Conservation (phyloP, 2,329 filamentous ascomycete species). For the Didymella exigua region DNA sequence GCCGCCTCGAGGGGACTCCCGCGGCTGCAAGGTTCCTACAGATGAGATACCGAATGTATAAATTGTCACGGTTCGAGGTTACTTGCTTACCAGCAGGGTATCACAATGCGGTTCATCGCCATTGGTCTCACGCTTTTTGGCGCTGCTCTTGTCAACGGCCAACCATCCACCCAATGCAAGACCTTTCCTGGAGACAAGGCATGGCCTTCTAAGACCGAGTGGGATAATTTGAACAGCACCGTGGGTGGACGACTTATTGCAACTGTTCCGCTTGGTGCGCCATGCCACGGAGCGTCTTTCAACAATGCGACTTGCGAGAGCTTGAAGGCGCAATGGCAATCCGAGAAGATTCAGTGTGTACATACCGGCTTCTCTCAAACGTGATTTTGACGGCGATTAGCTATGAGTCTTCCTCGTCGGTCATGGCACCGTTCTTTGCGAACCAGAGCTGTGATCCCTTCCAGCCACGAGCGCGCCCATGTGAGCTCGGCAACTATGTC, state of each 20-base stretch:
- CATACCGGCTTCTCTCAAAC: background rate
- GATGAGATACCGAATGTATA: background rate
- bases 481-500: constrained; percentile 31
- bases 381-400: constrained; percentile 4
- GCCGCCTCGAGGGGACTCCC: background rate
- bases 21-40: background rate
- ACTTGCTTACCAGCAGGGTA: background rate
- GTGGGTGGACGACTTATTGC: constrained; percentile 24
- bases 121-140: constrained; percentile 1
- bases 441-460: constrained; percentile 35
- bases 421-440: constrained; percentile 33
- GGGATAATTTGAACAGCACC: constrained; percentile 27
- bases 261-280: constrained; percentile 29
- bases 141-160: constrained; percentile 9
- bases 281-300: constrained; percentile 26
- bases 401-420: constrained; percentile 30
- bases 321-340: constrained; percentile 23
- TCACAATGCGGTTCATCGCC: background rate
- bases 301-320: constrained; percentile 21
- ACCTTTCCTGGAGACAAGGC: constrained; percentile 28
- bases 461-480: constrained; percentile 20
- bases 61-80: background rate
- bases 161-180: constrained; percentile 21
- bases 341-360: constrained; percentile 23
- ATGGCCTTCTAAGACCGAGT: constrained; percentile 27